Percentiles rank a stretch among this genome's conserved stretches.
These are phyloP conservation scores for Rhododendron ovatum DNA, from an alignment of 148 eudicot species.

Conservation along the genomic window DNA sequence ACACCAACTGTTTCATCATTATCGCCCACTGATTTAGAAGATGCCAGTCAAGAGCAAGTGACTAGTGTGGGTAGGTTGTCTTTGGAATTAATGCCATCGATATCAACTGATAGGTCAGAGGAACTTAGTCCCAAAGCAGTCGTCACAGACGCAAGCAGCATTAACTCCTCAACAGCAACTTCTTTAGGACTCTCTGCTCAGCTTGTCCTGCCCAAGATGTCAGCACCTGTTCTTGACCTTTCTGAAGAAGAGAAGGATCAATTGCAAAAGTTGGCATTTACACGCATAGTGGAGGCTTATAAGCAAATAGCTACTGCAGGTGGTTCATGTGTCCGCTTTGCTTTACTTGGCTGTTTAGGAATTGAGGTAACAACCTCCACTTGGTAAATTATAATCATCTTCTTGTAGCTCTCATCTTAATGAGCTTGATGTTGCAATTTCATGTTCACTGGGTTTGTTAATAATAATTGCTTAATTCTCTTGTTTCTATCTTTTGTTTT, in stretches of 20 bases:
- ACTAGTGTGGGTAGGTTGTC: constrained; percentile 30
- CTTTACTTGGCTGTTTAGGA: constrained; percentile 75
- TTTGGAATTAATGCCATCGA: constrained; percentile 54
- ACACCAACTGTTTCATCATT: constrained; percentile 32
- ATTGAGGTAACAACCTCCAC: constrained; percentile 56
- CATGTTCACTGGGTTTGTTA: neutral
- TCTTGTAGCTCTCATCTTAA: neutral
- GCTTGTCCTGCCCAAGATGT: constrained; percentile 75
- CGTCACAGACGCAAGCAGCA: constrained; percentile 46
- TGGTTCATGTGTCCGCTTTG: constrained; percentile 72
- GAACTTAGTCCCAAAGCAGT: constrained; percentile 79
- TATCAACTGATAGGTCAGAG: constrained; percentile 88
- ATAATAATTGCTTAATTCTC: neutral
- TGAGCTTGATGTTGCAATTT: neutral
- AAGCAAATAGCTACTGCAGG: constrained; percentile 85
- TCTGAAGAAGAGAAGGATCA: constrained; percentile 72
- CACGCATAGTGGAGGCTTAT: constrained; percentile 82
- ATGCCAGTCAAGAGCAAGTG: constrained; percentile 52
- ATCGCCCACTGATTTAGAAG: constrained; percentile 46
- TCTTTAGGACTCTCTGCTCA: constrained; percentile 47
- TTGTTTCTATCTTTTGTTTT: neutral
- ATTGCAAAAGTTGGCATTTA: constrained; percentile 64
- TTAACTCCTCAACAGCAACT: constrained; percentile 59
- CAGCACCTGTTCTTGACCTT: constrained; percentile 76
- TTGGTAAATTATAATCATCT: neutral